phyloP scores from a whole-genome alignment of 352 stramenopile genomes.

The Aphanomyces astaci region DNA sequence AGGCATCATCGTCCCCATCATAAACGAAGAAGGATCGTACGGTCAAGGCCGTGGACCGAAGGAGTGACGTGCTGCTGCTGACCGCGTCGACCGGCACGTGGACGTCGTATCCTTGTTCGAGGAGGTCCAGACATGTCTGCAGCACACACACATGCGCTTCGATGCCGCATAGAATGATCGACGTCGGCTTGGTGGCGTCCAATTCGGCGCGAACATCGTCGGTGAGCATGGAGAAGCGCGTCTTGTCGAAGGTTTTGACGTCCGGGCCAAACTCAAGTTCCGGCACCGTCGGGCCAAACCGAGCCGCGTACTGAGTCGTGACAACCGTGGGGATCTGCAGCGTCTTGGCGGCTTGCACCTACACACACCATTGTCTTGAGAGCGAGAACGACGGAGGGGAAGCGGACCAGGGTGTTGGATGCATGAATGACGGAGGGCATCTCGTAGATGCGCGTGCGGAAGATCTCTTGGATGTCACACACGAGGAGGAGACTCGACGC shows the following conservation, averaged over 20 bases:
- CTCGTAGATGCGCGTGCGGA: slow-evolving; percentile 90
- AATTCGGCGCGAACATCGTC: slow-evolving; percentile 85
- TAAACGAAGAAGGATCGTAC: slow-evolving; percentile 24
- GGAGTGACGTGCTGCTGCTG: slow-evolving; percentile 81
- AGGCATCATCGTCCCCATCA: background rate
- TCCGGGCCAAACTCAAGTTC: slow-evolving; percentile 50
- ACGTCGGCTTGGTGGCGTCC: slow-evolving; percentile 44
- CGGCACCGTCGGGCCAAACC: slow-evolving; percentile 84
- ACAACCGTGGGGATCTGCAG: slow-evolving; percentile 90
- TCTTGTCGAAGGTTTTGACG: slow-evolving; percentile 93
- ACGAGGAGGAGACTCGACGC: slow-evolving; percentile 86
- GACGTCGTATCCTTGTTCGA: slow-evolving; percentile 94
- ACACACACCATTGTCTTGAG: slow-evolving; percentile 39
- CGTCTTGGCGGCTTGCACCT: slow-evolving; percentile 59
- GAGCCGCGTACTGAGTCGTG: slow-evolving; percentile 95
- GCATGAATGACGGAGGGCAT: slow-evolving; percentile 86
- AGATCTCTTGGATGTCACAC: slow-evolving; percentile 97
- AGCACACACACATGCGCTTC: slow-evolving; percentile 93
- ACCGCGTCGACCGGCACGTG: slow-evolving; percentile 95
- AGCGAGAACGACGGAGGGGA: slow-evolving; percentile 84
- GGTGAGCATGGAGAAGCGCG: slow-evolving; percentile 97
- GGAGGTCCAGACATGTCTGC: slow-evolving; percentile 94
- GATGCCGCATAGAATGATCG: slow-evolving; percentile 95
- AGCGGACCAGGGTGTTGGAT: slow-evolving; percentile 54
- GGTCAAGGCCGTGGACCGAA: slow-evolving; percentile 88